Evolutionary conservation across 257 asterid species (phyloP), one percentile per base, ranked within the genome.

Genomic region (Orobanche coerulescens): DNA sequence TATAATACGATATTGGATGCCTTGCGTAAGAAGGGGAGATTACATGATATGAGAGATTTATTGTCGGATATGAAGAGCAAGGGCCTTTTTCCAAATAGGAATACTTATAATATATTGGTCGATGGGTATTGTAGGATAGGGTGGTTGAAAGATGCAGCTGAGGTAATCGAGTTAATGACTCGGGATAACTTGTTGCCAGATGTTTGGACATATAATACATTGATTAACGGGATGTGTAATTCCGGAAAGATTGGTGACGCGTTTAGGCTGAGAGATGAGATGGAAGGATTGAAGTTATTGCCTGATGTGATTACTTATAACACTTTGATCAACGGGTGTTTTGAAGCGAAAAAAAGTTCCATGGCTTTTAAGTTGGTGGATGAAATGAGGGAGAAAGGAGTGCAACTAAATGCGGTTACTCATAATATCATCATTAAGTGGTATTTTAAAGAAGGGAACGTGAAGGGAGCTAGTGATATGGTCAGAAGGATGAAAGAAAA

Each of bases 291-390:
- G 72, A 84, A 74, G 72, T 61, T 90, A 76, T 66, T 68, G 73
- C 96, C 97, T 0, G 88, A 87, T 68, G 92, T 78, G 70, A 81
- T 83, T 44, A 87, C 96, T 23, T 87, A 84, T 42, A 84, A 90
- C 77, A 90, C 96, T 14, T 64, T 90, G 82, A 73, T 87, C 16
- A 87, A 83, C 37, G 88, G 88, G 14, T 90, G 86, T 77, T 73
- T 90, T 52, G 66, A 75, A 58, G 61, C 12, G n/a, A 71, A 72
- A 54, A 73, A 49, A 52, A 76, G 79, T 49, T 55, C 61, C 0
- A 81, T 74, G 34, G 95, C 87, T 10, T 75, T 83, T 40, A 47
- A 67, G 33, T 67, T 90, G 78, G 69, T 81, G 40, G 84, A 84
- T 40, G 90, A 83, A 64, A 87, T 87, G 96, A 72, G 40, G 61